Conservation (phyloP, 305 asterid species). For the Fraxinus xanthoxyloides region DNA sequence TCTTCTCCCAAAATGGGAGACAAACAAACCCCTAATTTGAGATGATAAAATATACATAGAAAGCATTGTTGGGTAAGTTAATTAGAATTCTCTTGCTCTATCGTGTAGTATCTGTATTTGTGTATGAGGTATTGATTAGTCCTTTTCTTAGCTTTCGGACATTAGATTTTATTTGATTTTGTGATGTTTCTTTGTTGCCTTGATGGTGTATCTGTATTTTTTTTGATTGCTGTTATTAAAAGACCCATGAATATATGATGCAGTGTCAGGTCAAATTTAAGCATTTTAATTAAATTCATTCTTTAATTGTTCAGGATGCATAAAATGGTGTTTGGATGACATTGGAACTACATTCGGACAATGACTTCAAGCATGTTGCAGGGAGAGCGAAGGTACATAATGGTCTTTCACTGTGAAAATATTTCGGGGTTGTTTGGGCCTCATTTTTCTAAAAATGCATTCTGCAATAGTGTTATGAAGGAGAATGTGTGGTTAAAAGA, state of each 20-base stretch:
- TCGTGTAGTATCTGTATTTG: background rate
- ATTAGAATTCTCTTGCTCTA: background rate
- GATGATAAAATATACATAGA: background rate
- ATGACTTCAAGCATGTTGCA: slow-evolving; percentile 88
- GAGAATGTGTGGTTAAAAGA: background rate
- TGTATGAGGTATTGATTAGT: background rate
- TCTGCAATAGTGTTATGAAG: background rate
- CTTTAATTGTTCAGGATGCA: slow-evolving; percentile 33
- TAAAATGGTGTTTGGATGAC: slow-evolving; percentile 53
- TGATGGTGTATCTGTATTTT: background rate
- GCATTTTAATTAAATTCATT: slow-evolving; percentile 4
- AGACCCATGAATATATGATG: background rate
- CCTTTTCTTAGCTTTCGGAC: background rate
- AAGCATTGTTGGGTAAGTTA: background rate
- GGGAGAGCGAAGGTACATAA: slow-evolving; percentile 82
- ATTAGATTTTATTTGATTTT: background rate
- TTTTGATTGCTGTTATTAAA: background rate
- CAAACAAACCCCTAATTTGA: too few relatives aligned
- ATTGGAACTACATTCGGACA: slow-evolving; percentile 51
- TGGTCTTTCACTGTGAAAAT: slow-evolving; percentile 5
- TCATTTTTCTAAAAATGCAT: background rate
- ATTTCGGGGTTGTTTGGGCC: background rate
- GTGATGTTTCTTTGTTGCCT: background rate
- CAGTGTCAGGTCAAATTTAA: background rate
- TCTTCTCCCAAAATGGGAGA: too few relatives aligned